A percentile compares a stretch with the other conserved stretches of the same genome.
These are phyloP conservation scores for Neonectria faginata DNA, from an alignment of 2,329 filamentous ascomycete genomes.

Conservation along the genomic window DNA sequence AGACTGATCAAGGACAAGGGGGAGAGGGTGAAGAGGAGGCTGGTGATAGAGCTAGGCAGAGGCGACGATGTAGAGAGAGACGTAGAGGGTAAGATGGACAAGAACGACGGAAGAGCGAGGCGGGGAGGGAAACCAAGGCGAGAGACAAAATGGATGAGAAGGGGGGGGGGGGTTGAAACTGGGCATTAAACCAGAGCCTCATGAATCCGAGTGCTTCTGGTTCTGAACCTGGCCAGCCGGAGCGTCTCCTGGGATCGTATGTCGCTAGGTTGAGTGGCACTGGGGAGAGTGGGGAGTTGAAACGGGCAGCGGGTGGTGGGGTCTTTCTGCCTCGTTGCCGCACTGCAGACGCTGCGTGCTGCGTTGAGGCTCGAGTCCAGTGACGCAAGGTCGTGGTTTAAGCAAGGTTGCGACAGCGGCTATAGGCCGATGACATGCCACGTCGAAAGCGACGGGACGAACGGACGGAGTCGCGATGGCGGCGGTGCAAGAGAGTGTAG, in stretches of 20 bases:
- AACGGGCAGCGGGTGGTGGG: slow-evolving; percentile 19
- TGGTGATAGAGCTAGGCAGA: neutral
- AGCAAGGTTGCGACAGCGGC: neutral
- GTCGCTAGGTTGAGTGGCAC: neutral
- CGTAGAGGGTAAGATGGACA: slow-evolving; percentile 3
- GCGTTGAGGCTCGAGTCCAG: neutral
- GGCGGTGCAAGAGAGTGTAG: neutral
- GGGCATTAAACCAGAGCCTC: slow-evolving; percentile 2
- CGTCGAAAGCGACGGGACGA: slow-evolving; percentile 3
- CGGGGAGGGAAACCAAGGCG: slow-evolving; percentile 14
- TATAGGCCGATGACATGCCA: slow-evolving; percentile 17
- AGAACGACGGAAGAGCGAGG: slow-evolving; percentile 7
- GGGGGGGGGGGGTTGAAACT: slow-evolving; percentile 15
- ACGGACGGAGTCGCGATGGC: slow-evolving; percentile 10
- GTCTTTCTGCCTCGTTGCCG: slow-evolving; percentile 22
- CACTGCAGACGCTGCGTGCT: neutral
- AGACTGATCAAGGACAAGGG: neutral
- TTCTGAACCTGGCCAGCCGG: neutral
- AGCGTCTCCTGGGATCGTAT: neutral
- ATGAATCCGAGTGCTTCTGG: neutral
- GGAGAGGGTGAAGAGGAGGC: slow-evolving; percentile 2
- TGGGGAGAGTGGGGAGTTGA: slow-evolving; percentile 27
- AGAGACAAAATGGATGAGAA: slow-evolving; percentile 7
- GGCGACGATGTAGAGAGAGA: slow-evolving; percentile 7
- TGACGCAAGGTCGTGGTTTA: slow-evolving; percentile 6